A percentile compares a stretch with the other conserved stretches of the same genome.
Evolutionary conservation across 495 filamentous ascomycete genomes (phyloP).

Genomic region (Penicillium maclennaniae): DNA sequence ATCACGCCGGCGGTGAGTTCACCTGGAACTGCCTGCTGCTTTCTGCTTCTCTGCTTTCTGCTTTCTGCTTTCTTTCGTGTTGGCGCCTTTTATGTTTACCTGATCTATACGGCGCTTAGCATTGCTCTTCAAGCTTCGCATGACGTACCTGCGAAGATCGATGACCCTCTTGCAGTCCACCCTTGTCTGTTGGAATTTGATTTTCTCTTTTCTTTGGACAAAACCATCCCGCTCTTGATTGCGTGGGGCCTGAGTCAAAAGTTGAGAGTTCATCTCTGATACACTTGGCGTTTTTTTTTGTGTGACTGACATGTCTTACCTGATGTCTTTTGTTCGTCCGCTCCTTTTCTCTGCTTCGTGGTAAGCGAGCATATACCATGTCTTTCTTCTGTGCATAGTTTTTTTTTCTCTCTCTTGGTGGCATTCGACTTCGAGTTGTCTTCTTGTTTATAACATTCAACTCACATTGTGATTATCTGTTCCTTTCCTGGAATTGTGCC

Average conservation of each 20-base stretch:
- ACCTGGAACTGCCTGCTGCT: background rate
- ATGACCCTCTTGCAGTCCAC: background rate
- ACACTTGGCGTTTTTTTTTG: background rate
- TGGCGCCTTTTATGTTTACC: background rate
- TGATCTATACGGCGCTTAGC: background rate
- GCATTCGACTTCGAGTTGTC: background rate
- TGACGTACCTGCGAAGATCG: constrained; percentile 21
- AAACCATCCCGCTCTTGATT: background rate
- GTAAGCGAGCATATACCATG: background rate
- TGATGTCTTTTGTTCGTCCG: background rate
- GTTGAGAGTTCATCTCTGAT: background rate
- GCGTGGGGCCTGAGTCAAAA: background rate
- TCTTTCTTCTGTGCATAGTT: background rate
- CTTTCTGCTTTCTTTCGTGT: background rate
- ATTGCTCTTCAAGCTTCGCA: constrained; percentile 17
- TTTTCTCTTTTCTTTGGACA: background rate
- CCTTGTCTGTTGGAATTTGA: background rate
- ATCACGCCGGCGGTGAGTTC: constrained; percentile 28
- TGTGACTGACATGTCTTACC: background rate
- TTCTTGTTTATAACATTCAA: background rate
- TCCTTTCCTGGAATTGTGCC: background rate
- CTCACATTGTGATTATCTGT: no score
- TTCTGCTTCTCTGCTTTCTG: background rate
- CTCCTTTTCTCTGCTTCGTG: background rate
- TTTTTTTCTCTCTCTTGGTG: background rate